A percentile compares a stretch with the other conserved stretches of the same genome.
phyloP scores from a whole-genome alignment of 345 rosid species.

The Jatropha curcas region DNA sequence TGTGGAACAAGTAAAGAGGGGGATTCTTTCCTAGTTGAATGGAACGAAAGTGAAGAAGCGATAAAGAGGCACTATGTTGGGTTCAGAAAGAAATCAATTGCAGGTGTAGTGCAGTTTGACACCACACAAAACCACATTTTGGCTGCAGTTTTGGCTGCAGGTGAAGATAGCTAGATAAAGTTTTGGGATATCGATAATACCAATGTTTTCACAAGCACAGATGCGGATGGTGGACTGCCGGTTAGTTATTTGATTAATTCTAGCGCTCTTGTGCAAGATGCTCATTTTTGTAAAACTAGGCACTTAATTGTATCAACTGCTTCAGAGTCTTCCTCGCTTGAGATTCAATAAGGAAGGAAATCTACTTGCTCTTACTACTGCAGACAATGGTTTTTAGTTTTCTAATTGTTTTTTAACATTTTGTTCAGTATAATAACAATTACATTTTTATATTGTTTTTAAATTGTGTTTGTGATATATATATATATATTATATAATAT shows the following conservation, averaged over 20 bases:
- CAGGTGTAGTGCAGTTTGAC: constrained; percentile 77
- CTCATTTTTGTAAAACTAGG: constrained; percentile 5
- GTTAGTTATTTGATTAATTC: constrained; percentile 55
- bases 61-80: constrained; percentile 73
- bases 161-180: constrained; percentile 81
- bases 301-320: constrained; percentile 21
- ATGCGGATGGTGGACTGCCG: constrained; percentile 86
- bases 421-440: too few relatives aligned
- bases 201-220: constrained; percentile 55
- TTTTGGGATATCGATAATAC: constrained; percentile 89
- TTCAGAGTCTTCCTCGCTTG: constrained; percentile 71
- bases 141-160: too few relatives aligned
- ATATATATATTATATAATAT: too few relatives aligned
- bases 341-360: constrained; percentile 86
- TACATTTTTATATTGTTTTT: too few relatives aligned
- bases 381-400: constrained; percentile 91
- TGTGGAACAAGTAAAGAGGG: constrained; percentile 95
- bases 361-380: constrained; percentile 85
- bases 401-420: too few relatives aligned
- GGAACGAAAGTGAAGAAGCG: constrained; percentile 95
- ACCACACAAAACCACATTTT: constrained; percentile 81
- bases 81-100: constrained; percentile 55
- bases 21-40: constrained; percentile 76
- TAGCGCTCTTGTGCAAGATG: not conserved
- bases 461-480: too few relatives aligned